Evolutionary conservation across 2,329 filamentous ascomycete species (phyloP).

Genomic region (Neoscytalidium dimidiatum): DNA sequence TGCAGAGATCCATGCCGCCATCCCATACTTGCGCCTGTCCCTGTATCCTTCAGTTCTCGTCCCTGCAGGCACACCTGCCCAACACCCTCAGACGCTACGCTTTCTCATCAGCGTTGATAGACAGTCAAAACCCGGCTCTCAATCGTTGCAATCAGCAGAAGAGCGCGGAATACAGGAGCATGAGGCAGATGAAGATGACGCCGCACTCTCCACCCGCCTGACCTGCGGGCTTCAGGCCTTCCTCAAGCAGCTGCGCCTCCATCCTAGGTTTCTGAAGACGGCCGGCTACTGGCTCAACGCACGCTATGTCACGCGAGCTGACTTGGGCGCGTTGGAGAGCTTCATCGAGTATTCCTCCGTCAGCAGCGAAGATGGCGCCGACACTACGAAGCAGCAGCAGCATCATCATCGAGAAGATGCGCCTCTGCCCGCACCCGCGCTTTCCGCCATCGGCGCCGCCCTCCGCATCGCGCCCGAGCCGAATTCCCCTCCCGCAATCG

Average conservation of each 20-base stretch:
- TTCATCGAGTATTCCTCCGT: not conserved
- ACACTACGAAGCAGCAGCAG: not conserved
- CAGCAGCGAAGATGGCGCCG: not conserved
- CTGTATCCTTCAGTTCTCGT: constrained; percentile 7
- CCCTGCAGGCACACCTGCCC: not conserved
- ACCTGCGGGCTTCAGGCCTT: constrained; percentile 13
- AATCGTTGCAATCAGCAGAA: not conserved
- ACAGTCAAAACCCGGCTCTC: not conserved
- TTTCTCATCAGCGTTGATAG: not conserved
- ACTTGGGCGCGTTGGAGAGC: not conserved
- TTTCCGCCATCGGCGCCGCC: constrained; percentile 1
- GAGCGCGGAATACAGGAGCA: not conserved
- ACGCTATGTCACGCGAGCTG: constrained; percentile 4
- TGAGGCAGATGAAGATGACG: not conserved
- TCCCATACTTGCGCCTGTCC: constrained; percentile 3
- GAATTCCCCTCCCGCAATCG: not conserved
- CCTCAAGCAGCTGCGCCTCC: not conserved
- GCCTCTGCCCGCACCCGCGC: constrained; percentile 1
- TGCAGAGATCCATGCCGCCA: constrained; percentile 17
- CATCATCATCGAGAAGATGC: no score
- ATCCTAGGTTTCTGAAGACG: not conserved
- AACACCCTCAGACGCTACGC: constrained; percentile 2
- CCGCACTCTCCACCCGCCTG: not conserved
- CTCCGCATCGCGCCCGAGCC: constrained; percentile 1
- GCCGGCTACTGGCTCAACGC: constrained; percentile 16